Conservation (phyloP, 192 early-diverging fungal genomes). For the Spinellus fusiger region DNA sequence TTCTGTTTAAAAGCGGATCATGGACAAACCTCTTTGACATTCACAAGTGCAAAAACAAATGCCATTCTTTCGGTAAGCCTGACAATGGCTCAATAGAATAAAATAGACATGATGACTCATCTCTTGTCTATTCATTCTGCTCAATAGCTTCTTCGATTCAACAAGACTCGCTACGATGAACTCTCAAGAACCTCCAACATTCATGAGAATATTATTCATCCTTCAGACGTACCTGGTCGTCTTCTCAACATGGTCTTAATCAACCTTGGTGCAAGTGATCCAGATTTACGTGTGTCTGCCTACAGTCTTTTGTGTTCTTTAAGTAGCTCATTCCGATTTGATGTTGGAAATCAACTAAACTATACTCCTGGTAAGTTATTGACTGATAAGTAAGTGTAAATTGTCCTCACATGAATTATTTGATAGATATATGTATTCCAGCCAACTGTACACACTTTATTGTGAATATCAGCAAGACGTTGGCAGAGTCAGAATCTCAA, state of each 20-base stretch:
- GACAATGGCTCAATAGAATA: conserved; percentile 41
- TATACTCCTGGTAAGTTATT: conserved; percentile 46
- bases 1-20: conserved; percentile 62
- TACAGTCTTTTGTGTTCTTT: conserved; percentile 88
- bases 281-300: conserved; percentile 69
- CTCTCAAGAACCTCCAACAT: conserved; percentile 44
- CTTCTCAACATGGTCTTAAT: conserved; percentile 87
- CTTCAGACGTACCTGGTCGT: conserved; percentile 83
- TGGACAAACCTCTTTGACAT: conserved; percentile 50
- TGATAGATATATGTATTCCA: conserved; percentile 80
- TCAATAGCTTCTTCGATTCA: conserved; percentile 57
- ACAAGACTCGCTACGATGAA: conserved; percentile 55
- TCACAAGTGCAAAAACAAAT: conserved; percentile 65
- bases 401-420: not conserved
- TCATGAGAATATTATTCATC: conserved; percentile 62
- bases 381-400: not conserved
- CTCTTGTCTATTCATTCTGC: not conserved
- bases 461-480: conserved; percentile 61
- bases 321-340: conserved; percentile 70
- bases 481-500: conserved; percentile 64
- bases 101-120: not conserved
- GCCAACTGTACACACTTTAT: conserved; percentile 78
- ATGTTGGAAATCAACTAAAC: conserved; percentile 68
- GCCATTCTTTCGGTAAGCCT: conserved; percentile 30
- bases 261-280: conserved; percentile 75